Percentiles rank a stretch among this genome's conserved stretches.
Conservation (phyloP, 2,329 filamentous ascomycete species). For the Aspergillus unguis region DNA sequence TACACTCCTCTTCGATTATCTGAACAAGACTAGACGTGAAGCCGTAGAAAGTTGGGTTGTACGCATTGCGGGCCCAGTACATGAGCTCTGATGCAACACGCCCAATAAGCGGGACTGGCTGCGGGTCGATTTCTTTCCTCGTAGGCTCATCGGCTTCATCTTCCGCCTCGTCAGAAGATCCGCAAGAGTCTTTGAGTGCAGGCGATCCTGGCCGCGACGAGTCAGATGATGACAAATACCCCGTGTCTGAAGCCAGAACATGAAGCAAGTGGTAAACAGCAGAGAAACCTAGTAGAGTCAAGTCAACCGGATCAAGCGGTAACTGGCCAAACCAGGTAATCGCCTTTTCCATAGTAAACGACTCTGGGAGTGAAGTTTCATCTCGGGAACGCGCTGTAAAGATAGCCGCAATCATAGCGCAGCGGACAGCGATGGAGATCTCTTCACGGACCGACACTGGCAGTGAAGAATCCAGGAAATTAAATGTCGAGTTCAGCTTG, state of each 20-base stretch:
- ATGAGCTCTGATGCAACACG: slow-evolving; percentile 41
- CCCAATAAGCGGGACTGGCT: slow-evolving; percentile 33
- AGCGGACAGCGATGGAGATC: slow-evolving; percentile 55
- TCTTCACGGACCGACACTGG: slow-evolving; percentile 50
- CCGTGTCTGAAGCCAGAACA: slow-evolving; percentile 39
- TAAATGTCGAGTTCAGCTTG: slow-evolving; percentile 32
- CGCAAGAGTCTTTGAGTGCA: slow-evolving; percentile 19
- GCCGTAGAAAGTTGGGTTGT: slow-evolving; percentile 43
- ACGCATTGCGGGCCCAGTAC: slow-evolving; percentile 45
- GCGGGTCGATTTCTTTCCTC: slow-evolving; percentile 10
- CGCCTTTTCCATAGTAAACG: slow-evolving; percentile 40
- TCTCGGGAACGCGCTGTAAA: slow-evolving; percentile 38
- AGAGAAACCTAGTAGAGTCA: slow-evolving; percentile 42
- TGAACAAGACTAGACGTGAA: slow-evolving; percentile 37
- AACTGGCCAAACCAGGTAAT: slow-evolving; percentile 42
- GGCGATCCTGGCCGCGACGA: slow-evolving; percentile 29
- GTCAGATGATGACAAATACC: slow-evolving; percentile 36
- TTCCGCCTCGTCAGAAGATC: slow-evolving; percentile 18
- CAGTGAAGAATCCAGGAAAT: slow-evolving; percentile 54
- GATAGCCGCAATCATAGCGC: slow-evolving; percentile 58
- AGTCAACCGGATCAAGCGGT: slow-evolving; percentile 42
- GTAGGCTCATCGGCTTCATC: slow-evolving; percentile 25
- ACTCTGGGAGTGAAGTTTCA: slow-evolving; percentile 32
- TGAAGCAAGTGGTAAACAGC: slow-evolving; percentile 43
- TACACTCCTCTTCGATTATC: slow-evolving; percentile 39